A percentile compares a stretch with the other conserved stretches of the same genome.
Evolutionary conservation across 495 filamentous ascomycete species (phyloP).

Genomic region (Patellaria atrata): DNA sequence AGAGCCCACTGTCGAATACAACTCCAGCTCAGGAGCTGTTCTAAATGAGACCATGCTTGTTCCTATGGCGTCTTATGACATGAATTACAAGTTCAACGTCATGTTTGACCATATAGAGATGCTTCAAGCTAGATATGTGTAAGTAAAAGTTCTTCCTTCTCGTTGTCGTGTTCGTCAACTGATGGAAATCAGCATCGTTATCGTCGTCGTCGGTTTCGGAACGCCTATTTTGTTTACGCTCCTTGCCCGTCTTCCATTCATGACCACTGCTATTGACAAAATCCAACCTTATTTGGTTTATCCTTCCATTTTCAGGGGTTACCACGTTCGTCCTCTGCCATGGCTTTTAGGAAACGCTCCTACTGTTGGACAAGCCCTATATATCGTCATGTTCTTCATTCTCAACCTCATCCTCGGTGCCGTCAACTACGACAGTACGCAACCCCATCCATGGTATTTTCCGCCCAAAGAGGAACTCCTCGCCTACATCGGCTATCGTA

Average conservation of each 20-base stretch:
- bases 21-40: constrained; percentile 2
- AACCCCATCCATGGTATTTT: constrained; percentile 22
- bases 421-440: constrained; percentile 18
- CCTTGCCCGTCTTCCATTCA: no score
- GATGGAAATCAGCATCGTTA: no score
- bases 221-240: no score
- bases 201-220: no score
- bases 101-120: constrained; percentile 3
- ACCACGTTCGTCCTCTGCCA: constrained; percentile 15
- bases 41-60: constrained; percentile 2
- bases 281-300: background rate
- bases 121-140: constrained; percentile 4
- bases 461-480: constrained; percentile 19
- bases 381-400: constrained; percentile 25
- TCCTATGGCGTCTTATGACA: constrained; percentile 1
- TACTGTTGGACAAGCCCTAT: constrained; percentile 29
- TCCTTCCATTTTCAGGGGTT: constrained; percentile 28
- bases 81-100: background rate
- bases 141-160: background rate
- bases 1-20: background rate
- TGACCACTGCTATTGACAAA: constrained; percentile 1
- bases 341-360: constrained; percentile 23
- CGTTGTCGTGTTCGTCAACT: no score
- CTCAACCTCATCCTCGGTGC: constrained; percentile 31
- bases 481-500: constrained; percentile 29